phyloP scores from a whole-genome alignment of 2,329 filamentous ascomycete species.

The Cryphonectria carpinicola region DNA sequence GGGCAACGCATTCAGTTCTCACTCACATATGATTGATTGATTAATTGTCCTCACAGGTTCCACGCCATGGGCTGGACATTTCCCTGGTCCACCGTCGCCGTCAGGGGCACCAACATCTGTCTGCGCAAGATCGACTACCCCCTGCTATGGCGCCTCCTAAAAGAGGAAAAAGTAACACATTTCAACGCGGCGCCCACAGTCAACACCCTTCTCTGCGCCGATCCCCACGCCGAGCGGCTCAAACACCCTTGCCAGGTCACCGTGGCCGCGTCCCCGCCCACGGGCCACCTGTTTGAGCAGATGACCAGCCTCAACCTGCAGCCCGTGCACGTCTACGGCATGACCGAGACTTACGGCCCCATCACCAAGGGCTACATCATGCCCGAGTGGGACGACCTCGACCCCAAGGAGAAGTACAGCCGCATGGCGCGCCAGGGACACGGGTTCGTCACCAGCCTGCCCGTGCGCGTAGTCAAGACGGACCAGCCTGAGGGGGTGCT shows the following conservation, averaged over 20 bases:
- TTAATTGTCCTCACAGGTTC: constrained; percentile 47
- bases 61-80: constrained; percentile 82
- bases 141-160: constrained; percentile 86
- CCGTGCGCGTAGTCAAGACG: constrained; percentile 79
- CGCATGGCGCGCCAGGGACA: constrained; percentile 95
- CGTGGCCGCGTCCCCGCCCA: constrained; percentile 89
- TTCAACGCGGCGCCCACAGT: constrained; percentile 97
- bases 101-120: constrained; percentile 93
- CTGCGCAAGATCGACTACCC: constrained; percentile 94
- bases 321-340: constrained; percentile 91
- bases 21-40: neutral
- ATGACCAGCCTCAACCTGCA: constrained; percentile 83
- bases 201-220: constrained; percentile 87
- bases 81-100: constrained; percentile 90
- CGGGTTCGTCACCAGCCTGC: constrained; percentile 82
- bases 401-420: constrained; percentile 76
- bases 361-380: constrained; percentile 93
- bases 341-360: constrained; percentile 89
- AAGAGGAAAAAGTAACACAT: constrained; percentile 86
- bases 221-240: constrained; percentile 73
- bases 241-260: constrained; percentile 78
- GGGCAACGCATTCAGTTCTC: constrained; percentile 2
- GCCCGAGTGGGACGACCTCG: constrained; percentile 79
- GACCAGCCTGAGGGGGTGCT: constrained; percentile 70
- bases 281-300: constrained; percentile 86